Evolutionary conservation across 257 asterid species (phyloP).

Genomic region (Solanum appendiculatum): DNA sequence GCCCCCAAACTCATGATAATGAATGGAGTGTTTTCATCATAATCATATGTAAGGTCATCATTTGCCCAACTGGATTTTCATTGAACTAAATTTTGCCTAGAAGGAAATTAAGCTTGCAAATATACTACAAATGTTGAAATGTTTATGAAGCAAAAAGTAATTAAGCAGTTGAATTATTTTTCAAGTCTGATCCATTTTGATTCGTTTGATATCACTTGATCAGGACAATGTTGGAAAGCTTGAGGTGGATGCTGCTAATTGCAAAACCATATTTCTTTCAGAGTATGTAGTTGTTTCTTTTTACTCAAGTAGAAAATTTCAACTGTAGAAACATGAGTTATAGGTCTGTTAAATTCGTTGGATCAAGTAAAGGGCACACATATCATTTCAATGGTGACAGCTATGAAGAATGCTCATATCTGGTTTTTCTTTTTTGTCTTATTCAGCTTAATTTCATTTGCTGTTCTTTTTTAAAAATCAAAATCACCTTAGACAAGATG

Average conservation of each 20-base stretch:
- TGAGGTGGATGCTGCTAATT: slow-evolving; percentile 84
- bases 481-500: background rate
- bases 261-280: slow-evolving; percentile 88
- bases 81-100: background rate
- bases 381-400: background rate
- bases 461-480: background rate
- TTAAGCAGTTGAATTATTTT: background rate
- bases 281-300: slow-evolving; percentile 39
- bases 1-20: background rate
- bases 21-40: background rate
- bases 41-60: background rate
- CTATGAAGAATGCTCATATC: background rate
- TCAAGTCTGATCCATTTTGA: background rate
- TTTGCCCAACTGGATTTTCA: background rate
- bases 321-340: background rate
- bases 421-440: background rate
- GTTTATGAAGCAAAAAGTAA: background rate
- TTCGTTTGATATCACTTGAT: slow-evolving; percentile 5
- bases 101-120: background rate
- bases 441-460: background rate
- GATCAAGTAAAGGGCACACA: background rate
- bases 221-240: slow-evolving; percentile 67
- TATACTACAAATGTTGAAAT: background rate
- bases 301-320: background rate
- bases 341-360: background rate